Conservation (phyloP, 441 rosid species). For the Aquilaria agallochum region DNA sequence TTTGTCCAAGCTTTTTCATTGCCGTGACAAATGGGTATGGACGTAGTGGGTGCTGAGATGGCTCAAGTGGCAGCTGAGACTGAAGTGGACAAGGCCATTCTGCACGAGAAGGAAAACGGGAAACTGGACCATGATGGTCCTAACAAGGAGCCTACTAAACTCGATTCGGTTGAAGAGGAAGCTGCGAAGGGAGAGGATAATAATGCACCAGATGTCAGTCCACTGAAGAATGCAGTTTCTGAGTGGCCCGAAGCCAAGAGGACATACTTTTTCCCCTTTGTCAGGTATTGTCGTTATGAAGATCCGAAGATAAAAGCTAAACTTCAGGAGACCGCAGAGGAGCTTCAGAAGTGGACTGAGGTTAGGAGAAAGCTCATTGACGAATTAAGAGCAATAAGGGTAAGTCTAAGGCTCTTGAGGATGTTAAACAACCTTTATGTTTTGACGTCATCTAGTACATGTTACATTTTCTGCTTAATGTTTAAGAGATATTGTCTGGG, state of each 20-base stretch:
- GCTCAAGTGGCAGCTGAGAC: conserved; percentile 36
- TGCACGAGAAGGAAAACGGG: conserved; percentile 28
- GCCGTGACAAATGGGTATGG: conserved; percentile 49
- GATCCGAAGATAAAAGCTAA: conserved; percentile 69
- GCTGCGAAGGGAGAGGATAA: conserved; percentile 28
- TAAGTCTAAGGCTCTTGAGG: conserved; percentile 4
- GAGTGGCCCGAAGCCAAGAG: conserved; percentile 65
- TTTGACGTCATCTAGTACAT: too few relatives aligned
- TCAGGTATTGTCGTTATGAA: conserved; percentile 45
- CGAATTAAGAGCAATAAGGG: conserved; percentile 54
- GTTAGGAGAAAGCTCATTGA: conserved; percentile 42
- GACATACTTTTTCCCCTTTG: conserved; percentile 58
- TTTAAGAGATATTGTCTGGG: too few relatives aligned
- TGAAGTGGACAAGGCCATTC: conserved; percentile 30
- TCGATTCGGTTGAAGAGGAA: conserved; percentile 46
- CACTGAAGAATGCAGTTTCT: conserved; percentile 45
- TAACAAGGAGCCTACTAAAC: conserved; percentile 26
- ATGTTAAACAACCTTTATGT: too few relatives aligned
- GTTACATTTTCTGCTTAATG: too few relatives aligned
- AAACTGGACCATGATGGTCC: conserved; percentile 27
- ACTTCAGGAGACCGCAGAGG: conserved; percentile 62
- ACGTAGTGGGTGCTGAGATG: conserved; percentile 50
- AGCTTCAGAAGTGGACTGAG: conserved; percentile 46
- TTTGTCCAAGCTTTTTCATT: conserved; percentile 10
- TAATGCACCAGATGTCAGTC: conserved; percentile 28